Percentiles rank a stretch among this genome's conserved stretches.
These are phyloP conservation scores for Penicillium pancosmium DNA, from an alignment of 495 filamentous ascomycete genomes.

Conservation along the genomic window DNA sequence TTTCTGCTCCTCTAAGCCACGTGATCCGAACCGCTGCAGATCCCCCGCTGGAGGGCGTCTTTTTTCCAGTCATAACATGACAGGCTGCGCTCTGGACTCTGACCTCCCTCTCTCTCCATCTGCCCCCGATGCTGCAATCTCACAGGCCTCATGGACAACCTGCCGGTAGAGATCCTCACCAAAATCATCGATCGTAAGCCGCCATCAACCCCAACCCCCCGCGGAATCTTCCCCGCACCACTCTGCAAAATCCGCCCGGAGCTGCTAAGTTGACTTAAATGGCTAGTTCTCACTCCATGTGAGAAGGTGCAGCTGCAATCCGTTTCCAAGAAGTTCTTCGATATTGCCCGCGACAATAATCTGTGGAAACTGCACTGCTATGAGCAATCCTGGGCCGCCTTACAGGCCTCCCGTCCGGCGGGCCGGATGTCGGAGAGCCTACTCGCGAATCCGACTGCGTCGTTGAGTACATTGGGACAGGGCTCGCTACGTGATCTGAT, in stretches of 20 bases:
- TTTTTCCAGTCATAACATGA: conserved; percentile 17
- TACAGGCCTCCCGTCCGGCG: conserved; percentile 41
- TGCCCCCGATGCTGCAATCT: conserved; percentile 40
- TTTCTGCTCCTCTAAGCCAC: conserved; percentile 18
- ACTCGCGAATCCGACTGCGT: conserved; percentile 27
- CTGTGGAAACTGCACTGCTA: conserved; percentile 80
- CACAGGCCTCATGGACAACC: conserved; percentile 53
- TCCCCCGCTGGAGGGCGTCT: conserved; percentile 23
- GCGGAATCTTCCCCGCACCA: conserved; percentile 32
- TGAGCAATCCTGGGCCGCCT: conserved; percentile 58
- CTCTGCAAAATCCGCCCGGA: conserved; percentile 17
- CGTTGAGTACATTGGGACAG: conserved; percentile 40
- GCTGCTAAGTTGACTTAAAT: conserved; percentile 20
- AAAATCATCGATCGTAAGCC: conserved; percentile 73
- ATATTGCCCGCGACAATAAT: conserved; percentile 72
- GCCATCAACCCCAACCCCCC: conserved; percentile 12
- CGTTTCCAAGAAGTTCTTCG: conserved; percentile 66
- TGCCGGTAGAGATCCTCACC: conserved; percentile 78
- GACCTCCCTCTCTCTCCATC: conserved; percentile 7
- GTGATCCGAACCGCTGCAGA: conserved; percentile 28
- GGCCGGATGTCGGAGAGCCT: conserved; percentile 34
- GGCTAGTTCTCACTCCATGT: conserved; percentile 64
- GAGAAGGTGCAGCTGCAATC: conserved; percentile 73
- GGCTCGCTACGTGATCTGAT: conserved; percentile 40
- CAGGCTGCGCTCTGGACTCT: conserved; percentile 16